A percentile compares a stretch with the other conserved stretches of the same genome.
phyloP scores from a whole-genome alignment of 2,329 filamentous ascomycete genomes.

The Pezicula carpinea region DNA sequence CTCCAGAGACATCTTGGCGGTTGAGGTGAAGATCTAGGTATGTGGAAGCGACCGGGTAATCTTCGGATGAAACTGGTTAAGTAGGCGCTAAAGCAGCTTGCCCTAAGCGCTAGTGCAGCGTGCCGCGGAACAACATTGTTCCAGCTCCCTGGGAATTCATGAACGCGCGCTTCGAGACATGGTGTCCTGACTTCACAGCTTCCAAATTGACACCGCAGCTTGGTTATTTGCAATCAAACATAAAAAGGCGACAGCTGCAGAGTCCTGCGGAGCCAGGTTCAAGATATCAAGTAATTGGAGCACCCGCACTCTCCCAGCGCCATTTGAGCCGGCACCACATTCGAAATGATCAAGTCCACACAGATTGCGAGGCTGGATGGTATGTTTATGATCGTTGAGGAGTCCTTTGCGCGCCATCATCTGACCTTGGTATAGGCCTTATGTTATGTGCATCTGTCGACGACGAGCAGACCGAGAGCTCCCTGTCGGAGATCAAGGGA shows the following conservation, averaged over 20 bases:
- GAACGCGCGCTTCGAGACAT: conserved; percentile 1
- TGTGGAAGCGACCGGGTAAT: background rate
- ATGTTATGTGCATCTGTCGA: conserved; percentile 94
- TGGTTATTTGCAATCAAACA: too few relatives aligned
- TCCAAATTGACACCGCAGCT: background rate
- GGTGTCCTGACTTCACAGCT: background rate
- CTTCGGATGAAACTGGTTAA: too few relatives aligned
- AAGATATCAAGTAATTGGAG: background rate
- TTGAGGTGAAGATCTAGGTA: background rate
- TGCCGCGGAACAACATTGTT: too few relatives aligned
- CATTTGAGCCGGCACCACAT: background rate
- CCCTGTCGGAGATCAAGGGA: conserved; percentile 81
- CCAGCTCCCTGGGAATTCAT: too few relatives aligned
- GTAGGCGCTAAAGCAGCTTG: too few relatives aligned
- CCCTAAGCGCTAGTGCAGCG: too few relatives aligned
- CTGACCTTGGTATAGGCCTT: conserved; percentile 56
- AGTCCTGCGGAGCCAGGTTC: background rate
- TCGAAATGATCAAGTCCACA: conserved; percentile 71
- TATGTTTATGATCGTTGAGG: conserved; percentile 33
- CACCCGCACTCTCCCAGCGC: too few relatives aligned
- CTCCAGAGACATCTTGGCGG: too few relatives aligned
- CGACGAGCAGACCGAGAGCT: conserved; percentile 73
- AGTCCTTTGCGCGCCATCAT: background rate
- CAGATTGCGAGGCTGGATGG: conserved; percentile 93
- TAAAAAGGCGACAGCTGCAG: too few relatives aligned